A percentile compares a stretch with the other conserved stretches of the same genome.
Conservation (phyloP, 1,139 yeast genomes). For the Schwanniomyces etchellsii region DNA sequence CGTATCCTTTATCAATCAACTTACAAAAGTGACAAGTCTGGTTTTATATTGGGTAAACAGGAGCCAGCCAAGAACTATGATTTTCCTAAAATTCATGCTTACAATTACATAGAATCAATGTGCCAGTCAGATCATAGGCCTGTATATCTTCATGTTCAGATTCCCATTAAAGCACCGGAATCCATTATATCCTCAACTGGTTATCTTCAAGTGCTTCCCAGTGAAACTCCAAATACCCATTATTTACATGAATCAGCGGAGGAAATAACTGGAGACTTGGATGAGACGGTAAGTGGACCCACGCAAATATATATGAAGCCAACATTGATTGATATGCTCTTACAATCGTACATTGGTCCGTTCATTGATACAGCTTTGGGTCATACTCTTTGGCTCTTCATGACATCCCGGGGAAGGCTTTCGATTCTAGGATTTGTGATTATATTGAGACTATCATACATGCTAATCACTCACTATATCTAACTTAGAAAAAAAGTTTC, state of each 20-base stretch:
- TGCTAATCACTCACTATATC: too few species aligned
- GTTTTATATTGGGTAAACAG: constrained; percentile 1
- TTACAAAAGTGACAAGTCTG: constrained; percentile 23
- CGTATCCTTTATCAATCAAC: constrained; percentile 57
- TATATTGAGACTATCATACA: too few species aligned
- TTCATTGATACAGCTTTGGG: constrained; percentile 34
- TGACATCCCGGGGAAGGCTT: constrained; percentile 37
- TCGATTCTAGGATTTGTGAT: constrained; percentile 8
- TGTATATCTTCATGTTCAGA: constrained; percentile 37
- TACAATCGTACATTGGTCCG: constrained; percentile 24
- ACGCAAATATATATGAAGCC: constrained; percentile 41
- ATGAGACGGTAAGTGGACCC: constrained; percentile 32
- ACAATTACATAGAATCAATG: constrained; percentile 32
- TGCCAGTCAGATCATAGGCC: constrained; percentile 39
- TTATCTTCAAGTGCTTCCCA: constrained; percentile 33
- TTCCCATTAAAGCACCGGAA: constrained; percentile 41
- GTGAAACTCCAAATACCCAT: constrained; percentile 17
- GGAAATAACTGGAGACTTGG: constrained; percentile 8
- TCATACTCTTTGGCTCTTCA: constrained; percentile 30
- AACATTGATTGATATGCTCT: constrained; percentile 29
- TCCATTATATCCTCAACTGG: constrained; percentile 37
- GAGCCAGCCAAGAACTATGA: constrained; percentile 1
- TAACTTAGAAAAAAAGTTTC: too few species aligned
- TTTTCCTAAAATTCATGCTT: constrained; percentile 27
- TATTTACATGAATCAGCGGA: constrained; percentile 10